These are phyloP conservation scores for Saksenaea oblongispora DNA, from an alignment of 371 early-diverging fungal genomes.

Conservation along the genomic window DNA sequence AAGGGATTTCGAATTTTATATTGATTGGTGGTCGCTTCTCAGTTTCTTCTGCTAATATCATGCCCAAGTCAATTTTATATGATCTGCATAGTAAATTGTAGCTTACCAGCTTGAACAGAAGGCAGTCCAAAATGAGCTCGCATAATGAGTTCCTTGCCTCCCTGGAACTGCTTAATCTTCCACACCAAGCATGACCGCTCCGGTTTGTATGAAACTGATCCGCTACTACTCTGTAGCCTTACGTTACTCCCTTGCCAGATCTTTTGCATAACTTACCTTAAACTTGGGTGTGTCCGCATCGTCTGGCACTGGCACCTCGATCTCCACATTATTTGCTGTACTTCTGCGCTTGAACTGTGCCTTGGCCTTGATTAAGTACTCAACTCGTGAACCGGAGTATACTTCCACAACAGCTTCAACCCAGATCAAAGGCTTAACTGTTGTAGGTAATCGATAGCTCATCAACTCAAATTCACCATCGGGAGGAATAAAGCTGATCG, in stretches of 20 bases:
- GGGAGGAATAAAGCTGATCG: conserved; percentile 96
- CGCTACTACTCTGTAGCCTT: conserved; percentile 68
- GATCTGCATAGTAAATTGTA: background rate
- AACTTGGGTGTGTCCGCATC: conserved; percentile 98
- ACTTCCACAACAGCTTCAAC: conserved; percentile 94
- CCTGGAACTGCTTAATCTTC: conserved; percentile 98
- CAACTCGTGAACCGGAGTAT: conserved; percentile 91
- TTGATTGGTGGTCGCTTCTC: conserved; percentile 95
- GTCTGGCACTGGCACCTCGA: conserved; percentile 95
- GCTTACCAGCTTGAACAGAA: conserved; percentile 84
- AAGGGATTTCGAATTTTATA: conserved; percentile 98
- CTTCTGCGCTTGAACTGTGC: conserved; percentile 97
- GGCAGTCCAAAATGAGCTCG: conserved; percentile 97
- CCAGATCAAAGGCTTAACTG: conserved; percentile 95
- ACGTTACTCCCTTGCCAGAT: background rate
- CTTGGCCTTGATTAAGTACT: conserved; percentile 96
- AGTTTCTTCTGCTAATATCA: conserved; percentile 73
- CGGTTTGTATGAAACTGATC: conserved; percentile 92
- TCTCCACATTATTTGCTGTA: conserved; percentile 97
- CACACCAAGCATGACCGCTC: conserved; percentile 94
- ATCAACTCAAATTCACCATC: conserved; percentile 98
- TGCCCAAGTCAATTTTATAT: background rate
- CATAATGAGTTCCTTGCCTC: conserved; percentile 94
- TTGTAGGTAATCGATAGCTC: conserved; percentile 95
- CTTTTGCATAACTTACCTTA: conserved; percentile 63